These are phyloP conservation scores for Fusarium subtropicale DNA, from an alignment of 2,329 filamentous ascomycete species.

Conservation along the genomic window DNA sequence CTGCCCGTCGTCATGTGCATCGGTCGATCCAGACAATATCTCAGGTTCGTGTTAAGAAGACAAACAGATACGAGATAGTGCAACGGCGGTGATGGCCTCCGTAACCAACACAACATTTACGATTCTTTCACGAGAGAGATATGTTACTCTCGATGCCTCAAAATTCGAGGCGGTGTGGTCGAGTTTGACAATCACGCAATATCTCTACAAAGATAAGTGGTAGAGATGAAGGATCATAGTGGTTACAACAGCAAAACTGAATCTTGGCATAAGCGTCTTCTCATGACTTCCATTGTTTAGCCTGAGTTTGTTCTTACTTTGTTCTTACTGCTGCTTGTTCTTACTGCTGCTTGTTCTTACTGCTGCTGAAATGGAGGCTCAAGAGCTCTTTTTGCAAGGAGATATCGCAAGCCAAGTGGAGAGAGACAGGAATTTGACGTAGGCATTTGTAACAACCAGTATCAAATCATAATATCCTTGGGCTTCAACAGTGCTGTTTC, in stretches of 20 bases:
- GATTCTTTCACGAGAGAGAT: not conserved
- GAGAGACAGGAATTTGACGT: not conserved
- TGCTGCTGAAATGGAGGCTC: not conserved
- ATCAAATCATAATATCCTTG: not conserved
- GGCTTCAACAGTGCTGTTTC: not conserved
- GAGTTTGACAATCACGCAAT: conserved; percentile 5
- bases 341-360: no score
- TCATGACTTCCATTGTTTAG: not conserved
- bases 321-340: no score
- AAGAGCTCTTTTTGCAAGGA: not conserved
- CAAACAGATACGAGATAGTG: conserved; percentile 27
- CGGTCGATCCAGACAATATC: conserved; percentile 27
- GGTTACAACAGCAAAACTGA: not conserved
- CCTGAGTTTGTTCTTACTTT: no score
- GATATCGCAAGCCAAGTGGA: not conserved
- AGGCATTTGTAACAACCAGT: not conserved
- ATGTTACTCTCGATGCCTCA: not conserved
- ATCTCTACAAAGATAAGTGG: not conserved
- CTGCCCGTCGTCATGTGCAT: conserved; percentile 29
- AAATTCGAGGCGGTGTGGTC: conserved; percentile 22
- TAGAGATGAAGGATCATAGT: conserved; percentile 3
- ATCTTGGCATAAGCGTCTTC: not conserved
- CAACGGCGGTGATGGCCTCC: conserved; percentile 11
- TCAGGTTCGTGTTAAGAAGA: conserved; percentile 25
- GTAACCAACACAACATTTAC: conserved; percentile 15